A percentile compares a stretch with the other conserved stretches of the same genome.
These are phyloP conservation scores for Endocalyx cinctus DNA, from an alignment of 2,329 filamentous ascomycete species.

Conservation along the genomic window DNA sequence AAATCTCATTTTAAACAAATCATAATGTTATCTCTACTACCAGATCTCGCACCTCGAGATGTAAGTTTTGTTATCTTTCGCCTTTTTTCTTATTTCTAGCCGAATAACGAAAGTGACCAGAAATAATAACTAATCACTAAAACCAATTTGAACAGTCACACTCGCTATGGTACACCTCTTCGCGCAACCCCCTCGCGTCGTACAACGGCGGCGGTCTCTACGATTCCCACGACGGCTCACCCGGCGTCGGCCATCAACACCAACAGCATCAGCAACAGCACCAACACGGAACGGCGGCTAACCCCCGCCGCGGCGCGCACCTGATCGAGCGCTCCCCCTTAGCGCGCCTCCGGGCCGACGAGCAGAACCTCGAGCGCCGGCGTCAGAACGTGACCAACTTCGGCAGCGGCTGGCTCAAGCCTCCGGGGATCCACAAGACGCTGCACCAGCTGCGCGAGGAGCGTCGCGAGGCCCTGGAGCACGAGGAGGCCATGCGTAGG, in stretches of 20 bases:
- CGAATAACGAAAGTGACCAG: too few species aligned
- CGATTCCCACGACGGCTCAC: conserved; percentile 19
- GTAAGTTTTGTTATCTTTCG: too few species aligned
- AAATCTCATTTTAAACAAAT: too few species aligned
- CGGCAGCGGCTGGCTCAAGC: conserved; percentile 84
- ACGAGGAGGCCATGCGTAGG: conserved; percentile 66
- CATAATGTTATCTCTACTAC: conserved; percentile 59
- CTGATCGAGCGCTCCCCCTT: conserved; percentile 57
- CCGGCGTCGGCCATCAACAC: conserved; percentile 23
- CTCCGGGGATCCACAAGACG: conserved; percentile 83
- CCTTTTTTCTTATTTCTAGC: too few species aligned
- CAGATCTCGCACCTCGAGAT: conserved; percentile 65
- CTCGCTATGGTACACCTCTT: conserved; percentile 68
- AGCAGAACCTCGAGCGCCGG: conserved; percentile 69
- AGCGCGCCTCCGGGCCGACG: conserved; percentile 68
- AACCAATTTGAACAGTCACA: conserved; percentile 52
- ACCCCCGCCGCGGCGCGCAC: conserved; percentile 28
- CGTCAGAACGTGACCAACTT: conserved; percentile 81
- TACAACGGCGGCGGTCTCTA: conserved; percentile 30
- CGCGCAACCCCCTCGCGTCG: conserved; percentile 43
- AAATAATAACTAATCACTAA: not conserved
- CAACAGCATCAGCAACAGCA: conserved; percentile 19
- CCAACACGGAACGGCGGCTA: conserved; percentile 29
- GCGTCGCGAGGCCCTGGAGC: conserved; percentile 80
- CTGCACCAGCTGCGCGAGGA: conserved; percentile 88